Conservation (phyloP, 331 rosid genomes). For the Quercus lobata region DNA sequence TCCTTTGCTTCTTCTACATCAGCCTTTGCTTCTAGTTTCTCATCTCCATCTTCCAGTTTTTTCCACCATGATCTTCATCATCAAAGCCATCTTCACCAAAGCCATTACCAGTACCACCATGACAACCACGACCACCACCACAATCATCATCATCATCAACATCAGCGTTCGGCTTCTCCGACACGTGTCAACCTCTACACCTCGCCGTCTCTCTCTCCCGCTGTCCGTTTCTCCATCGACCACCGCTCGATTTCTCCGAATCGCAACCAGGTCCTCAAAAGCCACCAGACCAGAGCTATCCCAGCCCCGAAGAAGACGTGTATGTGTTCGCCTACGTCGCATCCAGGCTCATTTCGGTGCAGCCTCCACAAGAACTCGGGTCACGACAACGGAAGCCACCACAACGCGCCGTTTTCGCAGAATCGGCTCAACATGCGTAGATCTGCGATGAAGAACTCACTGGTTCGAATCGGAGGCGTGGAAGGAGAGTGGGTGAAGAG, state of each 20-base stretch:
- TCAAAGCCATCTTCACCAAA: slow-evolving; percentile 4
- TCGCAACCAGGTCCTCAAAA: slow-evolving; percentile 48
- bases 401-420: slow-evolving; percentile 42
- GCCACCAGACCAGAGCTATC: slow-evolving; percentile 38
- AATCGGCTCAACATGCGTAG: slow-evolving; percentile 77
- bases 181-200: slow-evolving; percentile 70
- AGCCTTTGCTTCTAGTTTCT: slow-evolving; percentile 71
- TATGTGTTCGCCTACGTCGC: slow-evolving; percentile 91
- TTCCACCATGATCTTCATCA: slow-evolving; percentile 20
- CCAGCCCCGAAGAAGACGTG: slow-evolving; percentile 64
- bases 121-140: background rate
- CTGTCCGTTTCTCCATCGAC: slow-evolving; percentile 74
- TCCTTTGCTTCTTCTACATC: slow-evolving; percentile 45
- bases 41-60: slow-evolving; percentile 44
- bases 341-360: slow-evolving; percentile 92
- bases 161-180: slow-evolving; percentile 69
- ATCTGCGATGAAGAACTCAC: slow-evolving; percentile 97
- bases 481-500: slow-evolving; percentile 96
- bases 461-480: slow-evolving; percentile 86
- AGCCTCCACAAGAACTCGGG: slow-evolving; percentile 64
- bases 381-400: slow-evolving; percentile 12
- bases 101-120: background rate
- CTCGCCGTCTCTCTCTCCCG: slow-evolving; percentile 33
- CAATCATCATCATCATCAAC: slow-evolving; percentile 24
- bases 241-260: slow-evolving; percentile 78